These are phyloP conservation scores for Globisporangium paddicum DNA, from an alignment of 352 stramenopile genomes.

Conservation along the genomic window DNA sequence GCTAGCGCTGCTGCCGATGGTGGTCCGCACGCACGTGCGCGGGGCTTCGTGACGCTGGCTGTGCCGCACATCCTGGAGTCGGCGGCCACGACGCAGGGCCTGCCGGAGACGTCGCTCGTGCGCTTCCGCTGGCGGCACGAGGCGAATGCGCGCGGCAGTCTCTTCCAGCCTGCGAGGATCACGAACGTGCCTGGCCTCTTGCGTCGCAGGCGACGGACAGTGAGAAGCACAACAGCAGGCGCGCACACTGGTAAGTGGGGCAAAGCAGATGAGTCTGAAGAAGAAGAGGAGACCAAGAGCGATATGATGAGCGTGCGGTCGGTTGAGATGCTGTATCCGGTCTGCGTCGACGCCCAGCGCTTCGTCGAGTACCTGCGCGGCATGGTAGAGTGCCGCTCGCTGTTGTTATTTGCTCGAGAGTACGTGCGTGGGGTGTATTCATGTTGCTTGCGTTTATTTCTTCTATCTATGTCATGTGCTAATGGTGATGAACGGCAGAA, in stretches of 20 bases:
- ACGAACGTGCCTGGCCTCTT: slow-evolving; percentile 3
- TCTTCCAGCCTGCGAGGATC: slow-evolving; percentile 15
- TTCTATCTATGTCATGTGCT: neutral
- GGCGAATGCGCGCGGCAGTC: slow-evolving; percentile 4
- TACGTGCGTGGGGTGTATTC: neutral
- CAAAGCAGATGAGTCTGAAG: neutral
- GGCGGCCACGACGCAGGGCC: slow-evolving; percentile 3
- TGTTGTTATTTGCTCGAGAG: too few relatives aligned
- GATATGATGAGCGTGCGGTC: neutral
- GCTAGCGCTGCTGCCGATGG: neutral
- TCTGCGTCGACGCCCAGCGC: slow-evolving; percentile 3
- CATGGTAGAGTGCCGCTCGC: slow-evolving; percentile 5
- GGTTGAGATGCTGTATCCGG: slow-evolving; percentile 17
- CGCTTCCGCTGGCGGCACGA: slow-evolving; percentile 8
- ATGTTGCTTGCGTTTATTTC: neutral
- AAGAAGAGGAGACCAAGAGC: neutral
- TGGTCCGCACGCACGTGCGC: neutral
- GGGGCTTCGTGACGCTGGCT: slow-evolving; percentile 9
- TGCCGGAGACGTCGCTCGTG: slow-evolving; percentile 11
- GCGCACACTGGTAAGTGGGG: neutral
- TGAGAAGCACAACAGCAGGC: neutral
- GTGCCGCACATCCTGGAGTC: slow-evolving; percentile 15
- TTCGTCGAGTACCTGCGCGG: slow-evolving; percentile 16
- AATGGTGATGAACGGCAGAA: slow-evolving; percentile 14
- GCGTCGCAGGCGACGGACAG: neutral